These are phyloP conservation scores for Exidia glandulosa DNA, from an alignment of 768 basidiomycete genomes.

Conservation along the genomic window DNA sequence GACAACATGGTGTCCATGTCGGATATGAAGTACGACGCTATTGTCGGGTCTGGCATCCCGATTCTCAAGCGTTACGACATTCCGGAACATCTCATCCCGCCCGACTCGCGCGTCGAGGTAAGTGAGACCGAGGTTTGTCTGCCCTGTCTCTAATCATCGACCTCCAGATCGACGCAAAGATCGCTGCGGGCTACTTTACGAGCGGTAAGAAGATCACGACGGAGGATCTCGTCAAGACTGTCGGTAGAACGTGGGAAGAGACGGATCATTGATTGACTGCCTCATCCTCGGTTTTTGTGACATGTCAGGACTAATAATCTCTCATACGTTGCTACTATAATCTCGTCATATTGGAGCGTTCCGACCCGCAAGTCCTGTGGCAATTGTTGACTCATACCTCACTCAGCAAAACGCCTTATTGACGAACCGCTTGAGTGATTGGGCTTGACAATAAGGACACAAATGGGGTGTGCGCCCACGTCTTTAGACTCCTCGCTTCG, in stretches of 20 bases:
- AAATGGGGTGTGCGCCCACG: not conserved
- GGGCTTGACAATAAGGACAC: not conserved
- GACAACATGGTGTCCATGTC: conserved; percentile 88
- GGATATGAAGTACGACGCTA: conserved; percentile 93
- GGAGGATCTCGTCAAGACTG: conserved; percentile 74
- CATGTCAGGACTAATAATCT: not conserved
- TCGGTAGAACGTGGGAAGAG: conserved; percentile 86
- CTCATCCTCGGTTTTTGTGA: not conserved
- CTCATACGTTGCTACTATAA: not conserved
- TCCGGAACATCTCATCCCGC: conserved; percentile 83
- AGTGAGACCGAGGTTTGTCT: too few relatives aligned
- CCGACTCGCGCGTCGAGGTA: conserved; percentile 85
- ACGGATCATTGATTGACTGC: conserved; percentile 51
- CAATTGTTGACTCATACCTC: not conserved
- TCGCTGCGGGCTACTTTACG: conserved; percentile 87
- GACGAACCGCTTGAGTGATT: not conserved
- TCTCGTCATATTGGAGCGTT: not conserved
- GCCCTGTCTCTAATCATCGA: too few relatives aligned
- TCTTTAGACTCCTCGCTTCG: not conserved
- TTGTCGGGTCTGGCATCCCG: conserved; percentile 78
- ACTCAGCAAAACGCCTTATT: not conserved
- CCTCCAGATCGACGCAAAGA: conserved; percentile 96
- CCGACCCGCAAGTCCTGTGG: not conserved
- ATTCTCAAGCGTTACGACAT: conserved; percentile 79
- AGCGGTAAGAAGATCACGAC: conserved; percentile 66